phyloP scores from a whole-genome alignment of 441 rosid species.

The Croton setiger region DNA sequence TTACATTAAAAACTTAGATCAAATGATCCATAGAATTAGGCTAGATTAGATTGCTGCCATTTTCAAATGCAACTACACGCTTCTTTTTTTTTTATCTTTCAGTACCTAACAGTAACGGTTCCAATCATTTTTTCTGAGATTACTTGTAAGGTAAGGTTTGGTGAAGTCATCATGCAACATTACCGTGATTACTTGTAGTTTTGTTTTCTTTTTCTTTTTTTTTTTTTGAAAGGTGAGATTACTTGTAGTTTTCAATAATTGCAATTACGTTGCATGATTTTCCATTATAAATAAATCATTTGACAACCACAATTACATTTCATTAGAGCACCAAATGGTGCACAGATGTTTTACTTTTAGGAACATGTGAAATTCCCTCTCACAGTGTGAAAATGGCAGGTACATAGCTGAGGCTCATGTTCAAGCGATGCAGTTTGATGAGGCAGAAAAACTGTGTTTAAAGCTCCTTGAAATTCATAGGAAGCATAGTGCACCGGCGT shows the following conservation, averaged over 20 bases:
- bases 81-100: not conserved
- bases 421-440: conserved; percentile 92
- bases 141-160: not conserved
- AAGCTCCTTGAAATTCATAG: conserved; percentile 84
- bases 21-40: not conserved
- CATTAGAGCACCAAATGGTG: no score
- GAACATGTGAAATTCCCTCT: no score
- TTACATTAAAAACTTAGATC: no score
- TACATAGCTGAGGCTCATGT: conserved; percentile 89
- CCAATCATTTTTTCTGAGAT: not conserved
- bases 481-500: conserved; percentile 73
- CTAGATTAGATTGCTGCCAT: not conserved
- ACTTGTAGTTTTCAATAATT: no score
- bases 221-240: no score
- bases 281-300: no score
- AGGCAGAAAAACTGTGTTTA: conserved; percentile 81
- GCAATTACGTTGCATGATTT: no score
- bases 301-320: no score
- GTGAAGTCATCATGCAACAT: no score
- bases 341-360: no score
- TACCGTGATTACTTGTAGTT: no score
- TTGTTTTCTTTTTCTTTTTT: no score
- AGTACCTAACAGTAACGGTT: not conserved
- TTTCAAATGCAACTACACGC: not conserved
- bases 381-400: conserved; percentile 35